These are phyloP conservation scores for Pichia insulana DNA, from an alignment of 805 yeast species.

Conservation along the genomic window DNA sequence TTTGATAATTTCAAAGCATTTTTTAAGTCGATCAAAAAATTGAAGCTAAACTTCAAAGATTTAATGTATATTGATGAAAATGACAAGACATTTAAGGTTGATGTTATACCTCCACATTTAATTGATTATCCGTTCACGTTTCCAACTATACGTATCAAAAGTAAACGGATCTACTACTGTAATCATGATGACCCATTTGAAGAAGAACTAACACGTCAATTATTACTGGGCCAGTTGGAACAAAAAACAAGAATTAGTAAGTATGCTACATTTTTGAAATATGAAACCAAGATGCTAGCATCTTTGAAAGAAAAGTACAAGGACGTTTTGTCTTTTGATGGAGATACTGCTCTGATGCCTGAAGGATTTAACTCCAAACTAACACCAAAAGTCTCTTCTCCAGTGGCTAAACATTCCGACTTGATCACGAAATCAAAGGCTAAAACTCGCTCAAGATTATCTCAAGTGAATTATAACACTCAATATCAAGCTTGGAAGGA, in stretches of 20 bases:
- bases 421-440: no score
- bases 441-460: slow-evolving; percentile 12
- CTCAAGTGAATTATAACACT: slow-evolving; percentile 14
- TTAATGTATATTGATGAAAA: slow-evolving; percentile 17
- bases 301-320: slow-evolving; percentile 29
- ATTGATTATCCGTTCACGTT: slow-evolving; percentile 36
- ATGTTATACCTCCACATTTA: slow-evolving; percentile 23
- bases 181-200: slow-evolving; percentile 91
- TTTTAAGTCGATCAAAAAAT: slow-evolving; percentile 58
- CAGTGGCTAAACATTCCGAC: no score
- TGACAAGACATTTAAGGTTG: slow-evolving; percentile 26
- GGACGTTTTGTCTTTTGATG: slow-evolving; percentile 13
- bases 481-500: slow-evolving; percentile 19
- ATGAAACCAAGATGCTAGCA: slow-evolving; percentile 13
- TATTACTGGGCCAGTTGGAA: slow-evolving; percentile 57
- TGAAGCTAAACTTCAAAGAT: slow-evolving; percentile 25
- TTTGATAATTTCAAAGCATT: slow-evolving; percentile 76
- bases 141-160: slow-evolving; percentile 47
- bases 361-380: not conserved
- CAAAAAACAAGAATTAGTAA: slow-evolving; percentile 55
- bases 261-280: slow-evolving; percentile 16
- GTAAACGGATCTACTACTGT: slow-evolving; percentile 50
- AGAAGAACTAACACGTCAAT: slow-evolving; percentile 53
- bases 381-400: not conserved
- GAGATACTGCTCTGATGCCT: slow-evolving; percentile 10